A percentile compares a stretch with the other conserved stretches of the same genome.
phyloP scores from a whole-genome alignment of 176 grass and related monocot species.

The Microstegium vimineum region DNA sequence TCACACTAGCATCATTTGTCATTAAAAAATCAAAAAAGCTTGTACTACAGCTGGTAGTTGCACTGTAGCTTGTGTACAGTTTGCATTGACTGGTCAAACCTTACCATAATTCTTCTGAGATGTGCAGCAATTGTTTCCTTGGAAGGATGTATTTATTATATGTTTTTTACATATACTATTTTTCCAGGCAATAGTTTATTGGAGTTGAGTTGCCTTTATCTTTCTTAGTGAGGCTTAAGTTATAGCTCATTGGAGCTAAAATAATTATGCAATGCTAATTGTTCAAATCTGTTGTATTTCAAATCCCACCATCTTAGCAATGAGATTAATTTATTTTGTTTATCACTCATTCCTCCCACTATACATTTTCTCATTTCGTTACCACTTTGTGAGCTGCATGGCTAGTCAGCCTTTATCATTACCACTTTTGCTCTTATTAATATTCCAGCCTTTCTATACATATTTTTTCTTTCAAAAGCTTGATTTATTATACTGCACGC shows the following conservation, averaged over 20 bases:
- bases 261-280: conserved; percentile 20
- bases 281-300: neutral
- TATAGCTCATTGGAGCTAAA: neutral
- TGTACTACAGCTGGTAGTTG: conserved; percentile 27
- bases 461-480: neutral
- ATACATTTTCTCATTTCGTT: neutral
- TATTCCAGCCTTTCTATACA: neutral
- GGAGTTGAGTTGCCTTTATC: neutral
- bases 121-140: conserved; percentile 26
- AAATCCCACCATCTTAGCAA: neutral
- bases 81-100: conserved; percentile 58
- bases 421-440: neutral
- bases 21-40: conserved; percentile 16
- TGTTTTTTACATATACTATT: neutral
- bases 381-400: neutral
- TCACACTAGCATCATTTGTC: neutral
- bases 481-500: neutral
- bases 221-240: neutral
- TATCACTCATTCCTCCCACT: neutral
- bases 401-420: neutral
- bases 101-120: conserved; percentile 20
- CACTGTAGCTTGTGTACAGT: conserved; percentile 15
- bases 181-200: neutral
- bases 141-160: conserved; percentile 5
- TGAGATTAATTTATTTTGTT: neutral